Conservation (phyloP, 1,284 basidiomycete genomes). For the Ceratobasidium sp. region DNA sequence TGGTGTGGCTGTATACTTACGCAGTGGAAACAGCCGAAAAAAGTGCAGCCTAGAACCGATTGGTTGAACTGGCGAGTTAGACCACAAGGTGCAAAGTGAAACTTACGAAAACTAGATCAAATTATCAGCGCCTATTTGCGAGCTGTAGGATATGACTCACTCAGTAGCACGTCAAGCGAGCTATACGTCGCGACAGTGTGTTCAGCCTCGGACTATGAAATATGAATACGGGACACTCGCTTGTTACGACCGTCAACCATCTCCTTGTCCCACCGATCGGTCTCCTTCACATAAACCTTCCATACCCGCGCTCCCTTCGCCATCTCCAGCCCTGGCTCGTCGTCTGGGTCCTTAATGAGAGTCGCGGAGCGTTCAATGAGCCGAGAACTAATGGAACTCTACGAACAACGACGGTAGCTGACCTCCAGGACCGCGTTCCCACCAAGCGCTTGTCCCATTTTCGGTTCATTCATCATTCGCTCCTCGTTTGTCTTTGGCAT, state of each 20-base stretch:
- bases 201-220: background rate
- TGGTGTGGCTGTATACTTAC: background rate
- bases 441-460: too few species aligned
- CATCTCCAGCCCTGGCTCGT: slow-evolving; percentile 15
- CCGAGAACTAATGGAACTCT: too few species aligned
- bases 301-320: slow-evolving; percentile 12
- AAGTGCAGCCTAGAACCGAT: slow-evolving; percentile 2
- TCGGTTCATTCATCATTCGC: too few species aligned
- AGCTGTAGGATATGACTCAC: background rate
- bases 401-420: too few species aligned
- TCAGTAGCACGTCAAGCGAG: slow-evolving; percentile 15
- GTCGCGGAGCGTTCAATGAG: too few species aligned
- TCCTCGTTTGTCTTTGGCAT: too few species aligned
- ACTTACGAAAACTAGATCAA: slow-evolving; percentile 18
- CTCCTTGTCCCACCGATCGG: slow-evolving; percentile 16
- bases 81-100: background rate
- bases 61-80: background rate
- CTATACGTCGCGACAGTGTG: background rate
- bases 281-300: slow-evolving; percentile 24
- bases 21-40: slow-evolving; percentile 22
- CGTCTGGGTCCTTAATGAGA: background rate
- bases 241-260: slow-evolving; percentile 24
- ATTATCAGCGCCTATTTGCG: background rate
- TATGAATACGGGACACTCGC: background rate
- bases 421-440: too few species aligned